Evolutionary conservation across 169 alveolate species (phyloP), one percentile per base, ranked within the genome.

Genomic region (Amoebophrya sp.): DNA sequence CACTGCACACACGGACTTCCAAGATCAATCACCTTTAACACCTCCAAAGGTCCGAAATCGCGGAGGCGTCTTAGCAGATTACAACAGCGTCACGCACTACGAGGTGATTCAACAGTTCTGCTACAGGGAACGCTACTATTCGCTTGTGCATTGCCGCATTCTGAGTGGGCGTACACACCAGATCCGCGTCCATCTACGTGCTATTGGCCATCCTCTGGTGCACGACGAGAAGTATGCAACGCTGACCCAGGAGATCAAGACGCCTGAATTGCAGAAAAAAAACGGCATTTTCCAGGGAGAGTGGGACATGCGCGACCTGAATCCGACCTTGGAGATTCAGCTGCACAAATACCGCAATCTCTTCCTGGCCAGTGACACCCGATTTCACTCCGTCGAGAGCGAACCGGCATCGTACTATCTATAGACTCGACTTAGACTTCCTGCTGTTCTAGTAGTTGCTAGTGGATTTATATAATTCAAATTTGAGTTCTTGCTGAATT

Each of bases 151-250:
- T 14, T 90, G 92, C 41, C 83, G 78, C 83, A n/a, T 90, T 18
- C 78, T 90, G 77, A 90, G 53, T 23, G 92, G 92, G 41, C 38
- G 92, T 3, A 90, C 53, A 41, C 92, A 90, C 47, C 92, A 90
- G 41, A 90, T 90, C n/a, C 77, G 92, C 26, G 92, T 41, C 40
- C 92, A 90, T 38, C 41, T 90, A 78, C 83, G 78, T 6, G 53
- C 92, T n/a, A n/a, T 90, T 41, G 92, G 92, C 92, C 92, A 90
- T n/a, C 92, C 92, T 39, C 92, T 90, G 34, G 92, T 90, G 39
- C 83, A 65, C 83, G 83, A 65, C 83, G 2, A 18, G 83, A 0
- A 18, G 10, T 65, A 65, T 36, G 12, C 83, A n/a, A n/a, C n/a
- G n/a, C n/a, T n/a, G n/a, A n/a, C n/a, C 10, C 10, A 53, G n/a